A percentile compares a stretch with the other conserved stretches of the same genome.
Conservation (phyloP, 2,329 filamentous ascomycete species). For the Pseudogymnoascus sp. region DNA sequence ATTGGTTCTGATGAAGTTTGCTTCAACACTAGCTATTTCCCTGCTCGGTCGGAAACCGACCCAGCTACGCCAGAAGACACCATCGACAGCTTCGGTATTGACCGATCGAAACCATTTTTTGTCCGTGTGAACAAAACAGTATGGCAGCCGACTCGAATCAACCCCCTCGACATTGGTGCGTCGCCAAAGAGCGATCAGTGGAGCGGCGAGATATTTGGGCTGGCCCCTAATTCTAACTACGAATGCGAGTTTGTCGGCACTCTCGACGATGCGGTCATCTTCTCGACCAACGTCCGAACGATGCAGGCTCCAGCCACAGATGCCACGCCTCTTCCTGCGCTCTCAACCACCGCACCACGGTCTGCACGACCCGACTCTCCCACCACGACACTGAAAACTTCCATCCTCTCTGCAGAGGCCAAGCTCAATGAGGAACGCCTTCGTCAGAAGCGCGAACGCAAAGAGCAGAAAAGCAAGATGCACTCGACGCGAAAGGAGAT, state of each 20-base stretch:
- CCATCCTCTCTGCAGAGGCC: constrained; percentile 63
- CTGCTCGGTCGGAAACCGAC: constrained; percentile 28
- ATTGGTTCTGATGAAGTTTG: constrained; percentile 70
- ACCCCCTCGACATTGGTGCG: constrained; percentile 33
- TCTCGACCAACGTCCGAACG: constrained; percentile 58
- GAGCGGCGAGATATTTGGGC: constrained; percentile 63
- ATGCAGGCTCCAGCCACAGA: constrained; percentile 26
- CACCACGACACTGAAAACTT: constrained; percentile 67
- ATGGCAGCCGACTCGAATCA: constrained; percentile 72
- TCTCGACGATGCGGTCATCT: constrained; percentile 57
- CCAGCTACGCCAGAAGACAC: constrained; percentile 21
- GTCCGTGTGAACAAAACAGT: constrained; percentile 71
- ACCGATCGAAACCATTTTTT: constrained; percentile 68
- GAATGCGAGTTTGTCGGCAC: constrained; percentile 70
- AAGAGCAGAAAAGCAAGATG: constrained; percentile 65
- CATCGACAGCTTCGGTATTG: constrained; percentile 39
- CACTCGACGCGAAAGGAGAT: constrained; percentile 66
- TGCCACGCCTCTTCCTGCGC: constrained; percentile 9
- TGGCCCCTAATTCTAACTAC: constrained; percentile 68
- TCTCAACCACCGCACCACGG: constrained; percentile 43
- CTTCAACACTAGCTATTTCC: constrained; percentile 65
- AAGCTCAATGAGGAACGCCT: constrained; percentile 64
- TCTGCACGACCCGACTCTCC: constrained; percentile 68
- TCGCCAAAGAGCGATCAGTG: constrained; percentile 48
- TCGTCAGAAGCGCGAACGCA: constrained; percentile 62